Evolutionary conservation across 768 basidiomycete species (phyloP).

Genomic region (Lactifluus volemus): DNA sequence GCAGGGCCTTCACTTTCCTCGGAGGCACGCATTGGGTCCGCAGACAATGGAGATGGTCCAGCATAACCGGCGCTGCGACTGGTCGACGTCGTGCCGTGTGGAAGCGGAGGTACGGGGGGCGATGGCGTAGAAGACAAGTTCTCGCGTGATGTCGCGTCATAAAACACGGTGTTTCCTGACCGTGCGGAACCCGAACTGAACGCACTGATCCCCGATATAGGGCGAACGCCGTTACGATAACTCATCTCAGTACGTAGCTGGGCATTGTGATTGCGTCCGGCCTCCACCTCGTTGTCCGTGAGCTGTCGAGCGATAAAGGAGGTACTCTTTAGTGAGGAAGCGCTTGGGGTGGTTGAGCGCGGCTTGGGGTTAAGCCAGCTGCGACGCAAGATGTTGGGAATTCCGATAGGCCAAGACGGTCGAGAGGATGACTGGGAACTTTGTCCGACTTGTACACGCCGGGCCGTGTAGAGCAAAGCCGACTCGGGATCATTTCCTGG

Average conservation of each 20-base stretch:
- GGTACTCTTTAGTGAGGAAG: neutral
- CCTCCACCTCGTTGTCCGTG: slow-evolving; percentile 20
- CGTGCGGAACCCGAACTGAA: slow-evolving; percentile 32
- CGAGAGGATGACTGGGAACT: slow-evolving; percentile 21
- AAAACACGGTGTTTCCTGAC: slow-evolving; percentile 51
- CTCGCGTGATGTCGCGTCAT: slow-evolving; percentile 47
- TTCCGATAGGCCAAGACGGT: slow-evolving; percentile 15
- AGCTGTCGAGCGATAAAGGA: slow-evolving; percentile 9
- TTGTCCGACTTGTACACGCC: slow-evolving; percentile 31
- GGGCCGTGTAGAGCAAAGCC: slow-evolving; percentile 44
- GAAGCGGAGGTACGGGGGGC: slow-evolving; percentile 30
- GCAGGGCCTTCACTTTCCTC: neutral
- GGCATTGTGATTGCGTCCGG: slow-evolving; percentile 27
- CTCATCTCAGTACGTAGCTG: slow-evolving; percentile 15
- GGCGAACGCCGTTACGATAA: slow-evolving; percentile 33
- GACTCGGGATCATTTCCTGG: slow-evolving; percentile 25
- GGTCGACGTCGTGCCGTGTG: slow-evolving; percentile 4
- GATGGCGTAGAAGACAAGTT: slow-evolving; percentile 39
- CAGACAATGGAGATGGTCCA: slow-evolving; percentile 16
- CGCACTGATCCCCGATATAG: slow-evolving; percentile 48
- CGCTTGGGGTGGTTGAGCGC: slow-evolving; percentile 3
- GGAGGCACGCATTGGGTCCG: slow-evolving; percentile 1
- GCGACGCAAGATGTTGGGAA: slow-evolving; percentile 6
- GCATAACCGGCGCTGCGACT: neutral
- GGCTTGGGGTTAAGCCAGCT: slow-evolving; percentile 19